Evolutionary conservation across 495 filamentous ascomycete genomes (phyloP), one percentile per base, ranked within the genome.

Genomic region (Thermochaetoides thermophila): DNA sequence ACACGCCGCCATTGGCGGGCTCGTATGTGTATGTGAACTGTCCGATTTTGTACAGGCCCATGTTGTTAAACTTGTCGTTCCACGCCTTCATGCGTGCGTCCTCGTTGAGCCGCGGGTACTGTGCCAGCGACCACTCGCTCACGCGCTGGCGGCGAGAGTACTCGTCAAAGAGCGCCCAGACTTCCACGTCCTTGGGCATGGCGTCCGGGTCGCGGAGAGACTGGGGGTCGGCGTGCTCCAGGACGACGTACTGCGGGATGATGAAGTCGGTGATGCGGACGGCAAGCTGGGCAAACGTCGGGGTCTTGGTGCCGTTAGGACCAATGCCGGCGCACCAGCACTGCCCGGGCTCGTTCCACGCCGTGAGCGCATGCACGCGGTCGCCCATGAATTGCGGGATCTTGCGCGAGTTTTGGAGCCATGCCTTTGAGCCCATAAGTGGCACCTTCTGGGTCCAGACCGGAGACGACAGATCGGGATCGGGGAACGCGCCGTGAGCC

Each of bases 321-420:
- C 28, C 42, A 24, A 49, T 52, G 14, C 57, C 68, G 23, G 63
- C 61, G 52, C 78, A 79, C 71, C 72, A 83, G 52, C 76, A 81
- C 26, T 81, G 69, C 19, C 71, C 73, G 13, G 69, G 61, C 19
- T 81, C 71, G 3, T 60, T 50, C 70, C 77, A 80, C 18, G 46
- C 48, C 3, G 50, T 44, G 10, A 81, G 53, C 0, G 74, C 78
- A 7, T 48, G 46, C 2, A 17, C 19, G 4, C 42, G 46, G 15
- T 57, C 51, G 3, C 39, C 27, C 12, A 33, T 28, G 40, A 36
- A 61, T 24, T 6, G 34, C 52, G 56, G 32, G 35, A 31, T 18
- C 36, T 37, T 18, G 40, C 38, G 34, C 44, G 21, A 27, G 34
- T 35, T 29, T 39, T 31, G 43, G 26, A 38, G 27, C 47, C 45